Percentiles rank a stretch among this genome's conserved stretches.
These are phyloP conservation scores for Penicillium sp. DNA, from an alignment of 2,329 filamentous ascomycete genomes.

Conservation along the genomic window DNA sequence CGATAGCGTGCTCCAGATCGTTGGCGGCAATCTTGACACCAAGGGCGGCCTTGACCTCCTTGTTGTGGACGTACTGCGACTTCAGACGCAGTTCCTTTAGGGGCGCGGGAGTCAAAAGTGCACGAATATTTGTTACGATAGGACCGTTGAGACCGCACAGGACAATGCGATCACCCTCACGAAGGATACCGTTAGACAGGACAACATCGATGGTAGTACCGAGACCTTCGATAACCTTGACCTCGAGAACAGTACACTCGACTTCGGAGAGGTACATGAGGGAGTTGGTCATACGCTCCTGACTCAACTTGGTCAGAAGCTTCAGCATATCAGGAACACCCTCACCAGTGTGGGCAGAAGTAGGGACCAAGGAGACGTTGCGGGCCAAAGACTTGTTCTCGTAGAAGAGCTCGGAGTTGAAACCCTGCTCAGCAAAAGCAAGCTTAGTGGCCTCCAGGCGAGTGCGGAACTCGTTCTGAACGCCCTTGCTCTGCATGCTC, in stretches of 20 bases:
- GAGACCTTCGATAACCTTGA: constrained; percentile 98
- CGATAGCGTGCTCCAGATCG: constrained; percentile 92
- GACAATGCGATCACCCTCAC: constrained; percentile 92
- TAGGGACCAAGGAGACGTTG: constrained; percentile 93
- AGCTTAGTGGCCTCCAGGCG: constrained; percentile 89
- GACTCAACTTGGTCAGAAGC: constrained; percentile 86
- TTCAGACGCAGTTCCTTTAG: constrained; percentile 95
- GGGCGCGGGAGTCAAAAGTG: constrained; percentile 87
- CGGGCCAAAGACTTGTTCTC: constrained; percentile 97
- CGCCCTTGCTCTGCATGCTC: constrained; percentile 84
- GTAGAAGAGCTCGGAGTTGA: constrained; percentile 96
- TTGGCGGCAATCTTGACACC: constrained; percentile 99
- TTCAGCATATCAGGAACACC: constrained; percentile 99
- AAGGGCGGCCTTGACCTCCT: constrained; percentile 96
- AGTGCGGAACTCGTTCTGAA: constrained; percentile 92
- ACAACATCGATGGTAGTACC: constrained; percentile 99
- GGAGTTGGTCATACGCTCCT: constrained; percentile 95
- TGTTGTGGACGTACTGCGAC: constrained; percentile 96
- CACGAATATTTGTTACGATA: constrained; percentile 93
- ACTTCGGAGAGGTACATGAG: constrained; percentile 99
- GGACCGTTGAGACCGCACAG: constrained; percentile 95
- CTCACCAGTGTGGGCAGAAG: constrained; percentile 97
- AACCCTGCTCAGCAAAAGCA: constrained; percentile 92
- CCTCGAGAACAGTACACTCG: constrained; percentile 95
- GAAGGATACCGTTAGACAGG: constrained; percentile 90